Percentiles rank a stretch among this genome's conserved stretches.
Evolutionary conservation across 148 eudicot species (phyloP).

Genomic region (Rhododendron griersonianum): DNA sequence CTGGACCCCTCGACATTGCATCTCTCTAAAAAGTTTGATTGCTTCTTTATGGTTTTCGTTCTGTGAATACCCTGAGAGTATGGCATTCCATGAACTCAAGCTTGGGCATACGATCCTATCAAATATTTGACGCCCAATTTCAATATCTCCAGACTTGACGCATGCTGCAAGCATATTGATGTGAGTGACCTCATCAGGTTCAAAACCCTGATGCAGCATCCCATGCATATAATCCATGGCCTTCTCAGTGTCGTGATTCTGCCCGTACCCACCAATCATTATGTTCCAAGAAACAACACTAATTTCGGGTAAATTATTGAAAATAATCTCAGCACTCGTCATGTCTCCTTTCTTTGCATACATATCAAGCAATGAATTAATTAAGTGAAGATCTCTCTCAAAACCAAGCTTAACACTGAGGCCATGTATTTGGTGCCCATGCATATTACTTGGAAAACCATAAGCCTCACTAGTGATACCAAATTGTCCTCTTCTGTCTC

Average conservation of each 20-base stretch:
- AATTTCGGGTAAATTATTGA: slow-evolving; percentile 32
- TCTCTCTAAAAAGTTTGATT: slow-evolving; percentile 55
- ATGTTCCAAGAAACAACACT: slow-evolving; percentile 11
- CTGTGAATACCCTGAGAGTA: slow-evolving; percentile 68
- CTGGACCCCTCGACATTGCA: slow-evolving; percentile 52
- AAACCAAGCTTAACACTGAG: slow-evolving; percentile 65
- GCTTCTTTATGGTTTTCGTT: slow-evolving; percentile 44
- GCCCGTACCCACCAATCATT: slow-evolving; percentile 11
- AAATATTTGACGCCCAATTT: slow-evolving; percentile 47
- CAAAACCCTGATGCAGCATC: slow-evolving; percentile 54
- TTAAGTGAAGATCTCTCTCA: slow-evolving; percentile 52
- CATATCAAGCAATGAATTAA: slow-evolving; percentile 68
- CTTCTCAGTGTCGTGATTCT: slow-evolving; percentile 33
- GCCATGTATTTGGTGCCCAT: slow-evolving; percentile 50
- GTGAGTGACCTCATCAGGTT: slow-evolving; percentile 65
- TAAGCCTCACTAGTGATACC: slow-evolving; percentile 13
- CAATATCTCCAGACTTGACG: slow-evolving; percentile 40
- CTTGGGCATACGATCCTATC: slow-evolving; percentile 52
- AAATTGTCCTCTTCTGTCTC: slow-evolving; percentile 3
- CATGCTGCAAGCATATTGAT: slow-evolving; percentile 56
- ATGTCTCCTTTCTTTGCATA: slow-evolving; percentile 65
- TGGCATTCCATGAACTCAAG: slow-evolving; percentile 74
- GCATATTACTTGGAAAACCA: slow-evolving; percentile 23
- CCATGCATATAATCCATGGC: slow-evolving; percentile 46
- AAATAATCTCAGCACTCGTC: slow-evolving; percentile 49